Evolutionary conservation across 1,139 yeast genomes (phyloP).

Genomic region (Nakaseomyces nivariensis): DNA sequence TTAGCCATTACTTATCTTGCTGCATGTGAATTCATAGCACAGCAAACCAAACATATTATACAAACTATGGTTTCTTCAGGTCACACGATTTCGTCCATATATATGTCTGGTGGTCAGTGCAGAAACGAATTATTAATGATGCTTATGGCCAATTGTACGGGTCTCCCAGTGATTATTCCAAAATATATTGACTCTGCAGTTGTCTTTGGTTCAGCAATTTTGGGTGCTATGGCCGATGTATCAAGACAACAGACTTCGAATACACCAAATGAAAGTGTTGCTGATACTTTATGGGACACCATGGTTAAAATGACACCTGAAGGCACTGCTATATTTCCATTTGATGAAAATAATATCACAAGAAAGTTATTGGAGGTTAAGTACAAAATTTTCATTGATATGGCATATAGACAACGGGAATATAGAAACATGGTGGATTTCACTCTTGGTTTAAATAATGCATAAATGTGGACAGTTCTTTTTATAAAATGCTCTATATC

Average conservation of each 20-base stretch:
- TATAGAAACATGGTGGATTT: constrained; percentile 61
- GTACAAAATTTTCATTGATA: constrained; percentile 77
- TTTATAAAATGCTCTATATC: neutral
- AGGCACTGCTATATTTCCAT: constrained; percentile 69
- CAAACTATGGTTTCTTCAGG: constrained; percentile 77
- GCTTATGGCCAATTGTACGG: constrained; percentile 85
- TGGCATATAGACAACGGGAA: constrained; percentile 67
- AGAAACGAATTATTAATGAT: constrained; percentile 83
- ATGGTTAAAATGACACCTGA: constrained; percentile 80
- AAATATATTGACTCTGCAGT: constrained; percentile 94
- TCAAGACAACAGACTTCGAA: constrained; percentile 10
- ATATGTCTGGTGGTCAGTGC: constrained; percentile 95
- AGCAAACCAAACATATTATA: constrained; percentile 90
- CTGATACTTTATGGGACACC: constrained; percentile 54
- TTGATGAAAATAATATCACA: constrained; percentile 48
- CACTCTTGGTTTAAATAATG: neutral
- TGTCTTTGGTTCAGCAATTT: constrained; percentile 86
- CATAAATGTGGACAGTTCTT: neutral
- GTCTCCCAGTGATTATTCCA: constrained; percentile 86
- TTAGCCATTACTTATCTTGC: constrained; percentile 80
- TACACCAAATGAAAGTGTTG: constrained; percentile 36
- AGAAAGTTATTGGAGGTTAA: constrained; percentile 63
- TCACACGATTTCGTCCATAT: constrained; percentile 63
- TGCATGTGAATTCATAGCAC: constrained; percentile 95
- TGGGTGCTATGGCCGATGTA: constrained; percentile 75